Evolutionary conservation across 2,329 filamentous ascomycete genomes (phyloP), one percentile per base, ranked within the genome.

Genomic region (Diplodia corticola): DNA sequence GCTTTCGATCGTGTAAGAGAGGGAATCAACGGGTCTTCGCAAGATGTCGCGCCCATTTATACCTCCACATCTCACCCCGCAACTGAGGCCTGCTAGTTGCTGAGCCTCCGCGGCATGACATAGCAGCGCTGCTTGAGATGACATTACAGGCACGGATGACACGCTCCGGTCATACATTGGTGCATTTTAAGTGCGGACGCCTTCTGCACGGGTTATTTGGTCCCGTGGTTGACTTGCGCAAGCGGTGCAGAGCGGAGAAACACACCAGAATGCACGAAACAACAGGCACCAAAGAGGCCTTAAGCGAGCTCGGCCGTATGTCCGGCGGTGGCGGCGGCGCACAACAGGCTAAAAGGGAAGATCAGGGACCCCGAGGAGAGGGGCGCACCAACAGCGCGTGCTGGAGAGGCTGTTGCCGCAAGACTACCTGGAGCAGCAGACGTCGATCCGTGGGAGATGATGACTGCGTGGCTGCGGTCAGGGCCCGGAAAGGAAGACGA

Each of bases 331-430:
- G 54, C 20, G 57, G 57, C 40, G 57, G 57, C n/a, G 44, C 57
- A 63, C 60, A 63, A 63, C 60, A 63, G 60, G 60, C 60, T 63
- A 63, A 63, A 63, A 28, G 57, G 57, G 40, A 44, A 49, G 57
- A 33, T 61, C 57, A 61, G 57, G 57, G 49, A 61, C 44, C 44
- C 28, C 44, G 57, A 49, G 13, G 37, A 33, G 17, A n/a, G 10
- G 24, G 30, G 2, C 1, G 54, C 40, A 60, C 55, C 26, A 49
- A 37, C 57, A 44, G 57, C 57, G 33, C 57, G 57, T 49, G 44
- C 40, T 49, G 24, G 17, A 3, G 7, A 12, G 6, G 22, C 5
- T 10, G 26, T 10, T 61, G 44, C 57, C 26, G 57, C 17, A 33
- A 49, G 37, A 44, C 57, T 49, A 22, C 24, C 13, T 12, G 10